These are phyloP conservation scores for Populus ilicifolia DNA, from an alignment of 345 rosid genomes.

Conservation along the genomic window DNA sequence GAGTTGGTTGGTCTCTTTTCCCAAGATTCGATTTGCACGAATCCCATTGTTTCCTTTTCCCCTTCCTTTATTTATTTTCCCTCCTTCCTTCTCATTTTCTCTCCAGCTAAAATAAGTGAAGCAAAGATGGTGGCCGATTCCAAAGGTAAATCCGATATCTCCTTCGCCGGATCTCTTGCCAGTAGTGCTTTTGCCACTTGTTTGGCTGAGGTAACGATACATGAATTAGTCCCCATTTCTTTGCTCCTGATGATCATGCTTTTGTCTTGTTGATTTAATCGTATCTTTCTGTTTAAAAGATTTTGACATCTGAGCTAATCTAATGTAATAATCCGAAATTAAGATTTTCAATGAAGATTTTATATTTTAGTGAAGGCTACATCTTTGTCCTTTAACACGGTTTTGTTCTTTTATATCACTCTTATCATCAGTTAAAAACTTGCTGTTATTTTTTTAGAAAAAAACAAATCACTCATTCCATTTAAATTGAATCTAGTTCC, in stretches of 20 bases:
- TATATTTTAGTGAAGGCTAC: not conserved
- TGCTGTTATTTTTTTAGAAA: not conserved
- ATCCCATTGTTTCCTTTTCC: not conserved
- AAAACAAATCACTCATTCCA: not conserved
- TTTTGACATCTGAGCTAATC: not conserved
- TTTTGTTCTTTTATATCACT: not conserved
- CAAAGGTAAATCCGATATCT: conserved; percentile 70
- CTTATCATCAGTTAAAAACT: not conserved
- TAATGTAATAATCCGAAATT: not conserved
- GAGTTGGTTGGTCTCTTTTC: conserved; percentile 1
- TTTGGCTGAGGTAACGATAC: conserved; percentile 67
- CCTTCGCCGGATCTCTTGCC: conserved; percentile 73
- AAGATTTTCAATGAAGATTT: not conserved
- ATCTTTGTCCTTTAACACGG: not conserved
- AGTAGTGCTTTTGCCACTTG: conserved; percentile 95
- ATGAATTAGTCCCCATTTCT: not conserved
- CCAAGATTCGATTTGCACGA: conserved; percentile 12
- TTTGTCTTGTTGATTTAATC: not conserved
- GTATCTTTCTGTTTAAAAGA: not conserved
- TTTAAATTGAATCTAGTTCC: not conserved
- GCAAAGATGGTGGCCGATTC: conserved; percentile 69
- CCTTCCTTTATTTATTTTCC: not conserved
- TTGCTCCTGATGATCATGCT: not conserved
- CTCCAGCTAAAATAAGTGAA: not conserved
- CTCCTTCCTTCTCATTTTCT: not conserved